Base-by-base conservation (phyloP, 108 stramenopile species). In the Seminavis robusta region DNA sequence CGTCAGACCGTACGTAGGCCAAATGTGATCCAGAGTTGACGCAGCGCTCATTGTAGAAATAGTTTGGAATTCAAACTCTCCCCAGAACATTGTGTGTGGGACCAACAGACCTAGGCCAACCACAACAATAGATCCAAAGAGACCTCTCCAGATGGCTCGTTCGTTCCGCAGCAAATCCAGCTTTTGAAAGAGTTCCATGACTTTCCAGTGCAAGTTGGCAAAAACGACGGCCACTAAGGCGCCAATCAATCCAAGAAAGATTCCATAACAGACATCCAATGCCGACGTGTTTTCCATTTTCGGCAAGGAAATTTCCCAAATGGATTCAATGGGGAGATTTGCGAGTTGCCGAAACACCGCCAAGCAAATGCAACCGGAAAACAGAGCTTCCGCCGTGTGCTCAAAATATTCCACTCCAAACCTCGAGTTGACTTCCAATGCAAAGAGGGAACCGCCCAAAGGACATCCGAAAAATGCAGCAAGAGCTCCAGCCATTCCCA, bases 371-470 rank as follows among this genome's bases (percentile, higher is more conserved):
- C 57, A 59, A 11, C 75, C 75, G 42, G 40, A 55, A 38, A 77
- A 65, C 7, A 76, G 69, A 7, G 67, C 56, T 46, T 77, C 76
- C 11, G 69, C 44, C 38, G 62, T 47, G 36, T 77, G 76, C 38
- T 77, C 76, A 64, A 69, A 77, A 41, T 77, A 77, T 45, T 77
- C 76, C 16, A 77, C 20, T 20, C 76, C 76, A 54, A 77, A 77
- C 1, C 76, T 61, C 25, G 36, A 47, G 19, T 62, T 64, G 1
- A 77, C 76, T 39, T 77, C 76, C 7, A 77, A 39, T 0, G 76
- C 71, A 48, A 77, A 77, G 4, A 73, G 20, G 2, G 43, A 52
- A 3, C 76, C 76, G 43, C 76, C 76, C 3, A 77, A 38, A 10
- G 76, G 76, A 0, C 46, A 59, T 23, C 76, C 76, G 44, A 77